Percentiles rank a stretch among this genome's conserved stretches.
phyloP scores from a whole-genome alignment of 192 early-diverging fungal species.

The Backusella circina region DNA sequence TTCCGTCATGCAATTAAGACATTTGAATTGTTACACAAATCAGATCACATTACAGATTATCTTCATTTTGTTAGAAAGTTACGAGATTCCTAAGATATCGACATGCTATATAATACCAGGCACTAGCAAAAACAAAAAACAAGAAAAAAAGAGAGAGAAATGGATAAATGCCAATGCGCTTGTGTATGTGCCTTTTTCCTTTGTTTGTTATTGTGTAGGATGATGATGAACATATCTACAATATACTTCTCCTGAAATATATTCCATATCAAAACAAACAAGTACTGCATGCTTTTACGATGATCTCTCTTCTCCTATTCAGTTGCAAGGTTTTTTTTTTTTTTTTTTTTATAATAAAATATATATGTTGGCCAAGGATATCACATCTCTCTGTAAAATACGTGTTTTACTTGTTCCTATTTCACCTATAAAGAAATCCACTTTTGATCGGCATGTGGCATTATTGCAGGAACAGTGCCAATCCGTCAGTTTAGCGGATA shows the following conservation, averaged over 20 bases:
- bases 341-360: not conserved
- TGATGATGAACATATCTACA: no score
- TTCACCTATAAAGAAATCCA: conserved; percentile 53
- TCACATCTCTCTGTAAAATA: conserved; percentile 48
- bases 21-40: conserved; percentile 35
- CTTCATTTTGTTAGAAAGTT: conserved; percentile 18
- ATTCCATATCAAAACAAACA: no score
- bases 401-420: conserved; percentile 73
- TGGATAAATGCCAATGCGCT: no score
- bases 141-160: no score
- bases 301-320: not conserved
- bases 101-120: no score
- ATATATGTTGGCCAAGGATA: conserved; percentile 32
- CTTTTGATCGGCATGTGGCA: conserved; percentile 63
- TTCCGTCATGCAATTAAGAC: conserved; percentile 36
- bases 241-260: no score
- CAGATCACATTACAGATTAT: conserved; percentile 40
- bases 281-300: no score
- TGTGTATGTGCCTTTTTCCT: no score
- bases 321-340: not conserved
- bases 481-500: conserved; percentile 59
- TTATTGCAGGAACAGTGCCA: conserved; percentile 53
- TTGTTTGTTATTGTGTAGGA: no score
- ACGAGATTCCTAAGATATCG: conserved; percentile 12
- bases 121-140: no score